phyloP scores from a whole-genome alignment of 2,329 filamentous ascomycete genomes.

The Zasmidium angulare region DNA sequence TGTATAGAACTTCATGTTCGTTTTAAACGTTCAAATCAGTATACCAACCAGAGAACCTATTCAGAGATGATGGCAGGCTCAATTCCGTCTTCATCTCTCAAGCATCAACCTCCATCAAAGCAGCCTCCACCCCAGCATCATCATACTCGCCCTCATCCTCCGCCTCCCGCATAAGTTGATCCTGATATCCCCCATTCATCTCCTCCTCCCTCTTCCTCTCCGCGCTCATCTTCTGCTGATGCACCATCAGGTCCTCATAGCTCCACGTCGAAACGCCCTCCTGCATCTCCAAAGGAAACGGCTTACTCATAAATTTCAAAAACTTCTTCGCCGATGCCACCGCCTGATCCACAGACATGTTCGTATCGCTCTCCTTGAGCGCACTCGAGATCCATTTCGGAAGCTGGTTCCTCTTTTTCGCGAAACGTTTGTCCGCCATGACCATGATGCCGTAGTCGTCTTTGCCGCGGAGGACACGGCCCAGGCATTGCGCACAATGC shows the following conservation, averaged over 20 bases:
- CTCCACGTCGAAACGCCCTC: conserved; percentile 95
- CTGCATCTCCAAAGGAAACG: conserved; percentile 77
- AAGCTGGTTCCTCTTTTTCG: conserved; percentile 84
- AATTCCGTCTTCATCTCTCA: background rate
- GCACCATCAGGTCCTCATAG: conserved; percentile 70
- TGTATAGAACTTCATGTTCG: no score
- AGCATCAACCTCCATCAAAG: conserved; percentile 37
- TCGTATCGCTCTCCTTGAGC: conserved; percentile 79
- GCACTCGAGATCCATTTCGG: conserved; percentile 97
- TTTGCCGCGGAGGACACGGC: conserved; percentile 90
- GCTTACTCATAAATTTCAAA: conserved; percentile 85
- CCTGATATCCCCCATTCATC: conserved; percentile 46
- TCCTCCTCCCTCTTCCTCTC: conserved; percentile 66
- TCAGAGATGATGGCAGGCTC: background rate
- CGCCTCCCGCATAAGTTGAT: conserved; percentile 35
- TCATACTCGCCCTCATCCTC: conserved; percentile 37
- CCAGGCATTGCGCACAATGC: conserved; percentile 95
- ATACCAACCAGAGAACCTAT: no score
- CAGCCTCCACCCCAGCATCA: conserved; percentile 37
- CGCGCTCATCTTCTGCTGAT: conserved; percentile 73
- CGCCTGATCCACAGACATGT: conserved; percentile 93
- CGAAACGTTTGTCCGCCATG: conserved; percentile 86
- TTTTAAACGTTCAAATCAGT: no score
- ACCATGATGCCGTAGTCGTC: conserved; percentile 99
- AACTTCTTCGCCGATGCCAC: conserved; percentile 87